A percentile compares a stretch with the other conserved stretches of the same genome.
These are phyloP conservation scores for Aspergillus fischeri DNA, from an alignment of 2,329 filamentous ascomycete species.

Conservation along the genomic window DNA sequence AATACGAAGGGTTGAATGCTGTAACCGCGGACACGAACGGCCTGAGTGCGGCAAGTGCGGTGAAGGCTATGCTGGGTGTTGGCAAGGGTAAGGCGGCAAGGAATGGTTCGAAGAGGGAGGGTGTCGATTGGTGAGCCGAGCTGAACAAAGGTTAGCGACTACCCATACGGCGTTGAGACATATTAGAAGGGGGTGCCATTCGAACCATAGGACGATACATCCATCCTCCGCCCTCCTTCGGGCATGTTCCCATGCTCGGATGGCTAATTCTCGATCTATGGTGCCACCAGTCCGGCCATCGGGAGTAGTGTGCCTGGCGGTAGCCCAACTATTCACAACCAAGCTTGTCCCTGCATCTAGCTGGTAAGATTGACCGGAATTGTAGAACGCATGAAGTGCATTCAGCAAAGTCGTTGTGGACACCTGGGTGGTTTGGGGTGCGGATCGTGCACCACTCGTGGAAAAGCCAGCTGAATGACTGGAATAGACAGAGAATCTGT, in stretches of 20 bases:
- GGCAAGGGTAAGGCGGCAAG: conserved; percentile 74
- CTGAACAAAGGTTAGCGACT: conserved; percentile 43
- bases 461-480: conserved; percentile 54
- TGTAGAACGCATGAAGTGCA: conserved; percentile 83
- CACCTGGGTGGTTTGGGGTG: conserved; percentile 70
- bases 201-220: conserved; percentile 79
- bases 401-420: conserved; percentile 93
- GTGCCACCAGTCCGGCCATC: conserved; percentile 70
- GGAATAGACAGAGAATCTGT: conserved; percentile 60
- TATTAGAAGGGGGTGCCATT: not conserved
- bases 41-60: conserved; percentile 72
- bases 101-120: conserved; percentile 78
- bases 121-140: conserved; percentile 82
- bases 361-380: conserved; percentile 73
- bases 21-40: conserved; percentile 87
- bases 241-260: conserved; percentile 93
- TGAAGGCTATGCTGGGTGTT: conserved; percentile 70
- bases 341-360: conserved; percentile 88
- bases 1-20: conserved; percentile 79
- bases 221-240: conserved; percentile 91
- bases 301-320: conserved; percentile 65
- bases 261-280: conserved; percentile 72
- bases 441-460: conserved; percentile 50
- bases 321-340: conserved; percentile 94
- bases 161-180: conserved; percentile 3